Base-by-base conservation (phyloP, 257 asterid genomes). In the Nicotiana sylvestris region DNA sequence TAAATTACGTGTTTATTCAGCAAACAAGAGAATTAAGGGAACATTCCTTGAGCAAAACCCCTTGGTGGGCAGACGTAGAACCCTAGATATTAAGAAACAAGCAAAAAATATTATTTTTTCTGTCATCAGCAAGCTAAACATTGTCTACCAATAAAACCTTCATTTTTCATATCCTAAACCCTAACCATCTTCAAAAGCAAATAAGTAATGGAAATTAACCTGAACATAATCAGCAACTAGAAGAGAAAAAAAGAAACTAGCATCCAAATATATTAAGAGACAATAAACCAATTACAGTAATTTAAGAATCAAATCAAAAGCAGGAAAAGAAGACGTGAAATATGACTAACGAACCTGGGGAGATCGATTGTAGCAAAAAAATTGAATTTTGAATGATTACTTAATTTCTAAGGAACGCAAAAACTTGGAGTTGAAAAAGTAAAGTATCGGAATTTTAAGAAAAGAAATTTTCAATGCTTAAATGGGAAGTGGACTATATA, bases 271-370 rank as follows among this genome's bases (percentile, higher is more conserved):
- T 83, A 53, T 69, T 32, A 78, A 64, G 35, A 17, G 77, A 85
- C 81, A 51, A 49, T 27, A 27, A 51, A 15, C 13, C 27, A 76
- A 27, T 15, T 51, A 15, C 43, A 35, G 62, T 76, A 8, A 82
- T 85, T 39, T 17, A 46, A 51, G 78, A 81, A 51, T 25, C 53
- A 46, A 66, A 56, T 53, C 53, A 83, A 81, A 51, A 49, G 58
- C 81, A 33, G 83, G 60, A 25, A 18, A 43, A 51, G 51, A 58
- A 32, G 67, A 67, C n/a, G 78, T n/a, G 37, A 4, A 1, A 9
- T 49, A 55, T 29, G 74, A 77, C 39, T 18, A 37, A 66, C 93
- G 86, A 86, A 90, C 94, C 97, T 90, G 87, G 81, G 87, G 85
- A 83, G 65, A 53, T 56, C 89, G 89, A 89, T 78, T 86, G 79